A percentile compares a stretch with the other conserved stretches of the same genome.
phyloP scores from a whole-genome alignment of 1,284 basidiomycete species.

The Boletus semigastroideus region DNA sequence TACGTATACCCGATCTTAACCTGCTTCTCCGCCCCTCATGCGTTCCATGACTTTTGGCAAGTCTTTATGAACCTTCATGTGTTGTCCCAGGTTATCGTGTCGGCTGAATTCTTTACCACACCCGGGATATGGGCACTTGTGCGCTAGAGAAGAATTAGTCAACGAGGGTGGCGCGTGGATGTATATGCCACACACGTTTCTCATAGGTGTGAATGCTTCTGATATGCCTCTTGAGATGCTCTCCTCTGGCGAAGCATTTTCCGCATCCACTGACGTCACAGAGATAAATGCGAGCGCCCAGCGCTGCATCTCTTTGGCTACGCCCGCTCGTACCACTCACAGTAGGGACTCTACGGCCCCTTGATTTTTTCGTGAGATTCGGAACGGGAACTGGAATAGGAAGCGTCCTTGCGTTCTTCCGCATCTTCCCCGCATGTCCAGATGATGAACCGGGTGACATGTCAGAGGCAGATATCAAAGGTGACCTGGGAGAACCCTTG shows the following conservation, averaged over 20 bases:
- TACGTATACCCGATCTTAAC: conserved; percentile 7
- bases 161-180: conserved; percentile 9
- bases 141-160: conserved; percentile 46
- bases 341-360: conserved; percentile 69
- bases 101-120: conserved; percentile 84
- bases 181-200: conserved; percentile 49
- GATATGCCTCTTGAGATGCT: conserved; percentile 67
- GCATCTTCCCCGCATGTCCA: conserved; percentile 32
- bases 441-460: conserved; percentile 25
- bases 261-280: conserved; percentile 76
- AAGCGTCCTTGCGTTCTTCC: conserved; percentile 39
- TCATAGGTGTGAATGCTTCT: conserved; percentile 67
- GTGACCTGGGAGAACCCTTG: conserved; percentile 32
- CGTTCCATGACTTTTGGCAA: conserved; percentile 29
- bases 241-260: conserved; percentile 68
- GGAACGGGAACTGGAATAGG: conserved; percentile 68
- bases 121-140: conserved; percentile 71
- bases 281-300: conserved; percentile 59
- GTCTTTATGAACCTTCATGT: conserved; percentile 66
- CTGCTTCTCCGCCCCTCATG: conserved; percentile 23
- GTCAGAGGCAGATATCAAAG: conserved; percentile 30
- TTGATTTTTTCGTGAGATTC: conserved; percentile 69
- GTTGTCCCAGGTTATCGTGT: conserved; percentile 82
- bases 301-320: conserved; percentile 33
- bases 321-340: conserved; percentile 34